Percentiles rank a stretch among this genome's conserved stretches.
These are phyloP conservation scores for Schizonepeta tenuifolia DNA, from an alignment of 257 asterid genomes.

Conservation along the genomic window DNA sequence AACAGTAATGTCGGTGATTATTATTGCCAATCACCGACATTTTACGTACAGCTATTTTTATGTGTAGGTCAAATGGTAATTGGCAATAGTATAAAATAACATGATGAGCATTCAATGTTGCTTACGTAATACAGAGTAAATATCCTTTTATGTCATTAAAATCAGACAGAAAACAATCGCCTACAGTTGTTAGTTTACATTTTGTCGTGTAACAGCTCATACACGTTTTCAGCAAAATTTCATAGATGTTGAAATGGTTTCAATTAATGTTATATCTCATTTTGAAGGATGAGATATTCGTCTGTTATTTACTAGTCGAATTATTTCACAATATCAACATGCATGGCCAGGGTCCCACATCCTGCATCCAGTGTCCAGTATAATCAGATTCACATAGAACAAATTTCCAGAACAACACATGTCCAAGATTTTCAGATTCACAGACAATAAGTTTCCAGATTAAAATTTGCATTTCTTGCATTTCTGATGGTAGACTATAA, in stretches of 20 bases:
- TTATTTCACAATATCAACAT: neutral
- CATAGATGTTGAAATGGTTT: neutral
- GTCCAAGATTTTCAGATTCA: too few relatives aligned
- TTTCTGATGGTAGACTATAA: too few relatives aligned
- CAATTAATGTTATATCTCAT: neutral
- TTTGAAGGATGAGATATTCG: neutral
- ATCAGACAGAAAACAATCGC: neutral
- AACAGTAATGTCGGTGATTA: neutral
- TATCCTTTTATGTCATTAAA: neutral
- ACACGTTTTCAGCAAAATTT: neutral
- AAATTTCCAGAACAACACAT: neutral
- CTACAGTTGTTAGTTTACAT: neutral
- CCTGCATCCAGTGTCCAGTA: constrained; percentile 2
- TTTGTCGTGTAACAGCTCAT: neutral
- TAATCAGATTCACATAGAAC: constrained; percentile 6
- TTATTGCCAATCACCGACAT: too few relatives aligned
- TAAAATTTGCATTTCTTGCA: too few relatives aligned
- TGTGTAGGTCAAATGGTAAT: neutral
- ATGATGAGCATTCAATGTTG: neutral
- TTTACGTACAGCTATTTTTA: neutral
- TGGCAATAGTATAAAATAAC: neutral
- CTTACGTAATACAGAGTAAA: neutral
- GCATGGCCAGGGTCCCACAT: neutral
- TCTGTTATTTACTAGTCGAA: neutral
- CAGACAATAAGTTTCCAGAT: too few relatives aligned